phyloP scores from a whole-genome alignment of 1,284 basidiomycete genomes.

The Albatrellus sp. region DNA sequence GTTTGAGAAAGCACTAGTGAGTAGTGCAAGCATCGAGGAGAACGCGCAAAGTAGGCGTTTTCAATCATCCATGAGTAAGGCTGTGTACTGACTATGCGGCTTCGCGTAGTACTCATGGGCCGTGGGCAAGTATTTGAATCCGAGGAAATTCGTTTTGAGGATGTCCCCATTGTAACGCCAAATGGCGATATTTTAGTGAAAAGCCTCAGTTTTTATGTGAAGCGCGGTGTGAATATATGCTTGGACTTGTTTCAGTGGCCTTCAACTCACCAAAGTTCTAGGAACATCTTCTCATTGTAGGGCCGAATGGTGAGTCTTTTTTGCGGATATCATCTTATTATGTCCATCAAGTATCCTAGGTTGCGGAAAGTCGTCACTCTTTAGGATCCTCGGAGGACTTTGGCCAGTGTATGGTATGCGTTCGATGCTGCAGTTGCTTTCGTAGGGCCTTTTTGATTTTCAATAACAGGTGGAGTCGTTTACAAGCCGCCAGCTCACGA shows the following conservation, averaged over 20 bases:
- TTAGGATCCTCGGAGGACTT: conserved; percentile 90
- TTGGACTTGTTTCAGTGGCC: neutral
- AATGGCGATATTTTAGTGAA: conserved; percentile 88
- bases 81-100: conserved; percentile 1
- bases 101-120: conserved; percentile 55
- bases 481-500: conserved; percentile 83
- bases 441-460: neutral
- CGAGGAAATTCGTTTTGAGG: conserved; percentile 83
- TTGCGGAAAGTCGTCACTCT: conserved; percentile 84
- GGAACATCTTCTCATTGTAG: conserved; percentile 87
- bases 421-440: neutral
- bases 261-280: conserved; percentile 16
- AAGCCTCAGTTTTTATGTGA: conserved; percentile 80
- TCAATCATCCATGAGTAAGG: neutral
- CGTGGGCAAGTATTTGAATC: conserved; percentile 75
- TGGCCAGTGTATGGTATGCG: conserved; percentile 86
- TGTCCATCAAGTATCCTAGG: conserved; percentile 23
- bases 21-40: conserved; percentile 64
- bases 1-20: conserved; percentile 83
- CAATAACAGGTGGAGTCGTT: conserved; percentile 61
- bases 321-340: neutral
- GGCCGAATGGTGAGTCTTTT: conserved; percentile 63
- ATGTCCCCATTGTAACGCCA: conserved; percentile 92
- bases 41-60: conserved; percentile 53
- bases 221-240: conserved; percentile 67